Conservation (phyloP, 73 alveolate species). For the Tetrahymena malaccensis region DNA sequence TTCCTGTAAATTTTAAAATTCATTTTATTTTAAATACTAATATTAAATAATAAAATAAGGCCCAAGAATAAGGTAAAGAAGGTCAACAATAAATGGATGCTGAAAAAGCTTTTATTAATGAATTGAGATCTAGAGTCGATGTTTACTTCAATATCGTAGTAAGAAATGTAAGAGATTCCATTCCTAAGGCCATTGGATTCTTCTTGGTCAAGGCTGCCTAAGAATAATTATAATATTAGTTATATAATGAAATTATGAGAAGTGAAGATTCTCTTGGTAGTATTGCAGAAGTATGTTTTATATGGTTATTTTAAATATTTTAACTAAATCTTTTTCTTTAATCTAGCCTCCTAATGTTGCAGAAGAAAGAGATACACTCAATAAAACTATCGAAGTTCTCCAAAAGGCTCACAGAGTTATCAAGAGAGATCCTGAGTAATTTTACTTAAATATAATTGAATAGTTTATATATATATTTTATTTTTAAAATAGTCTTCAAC, state of each 20-base stretch:
- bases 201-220: slow-evolving; percentile 51
- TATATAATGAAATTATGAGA: slow-evolving; percentile 62
- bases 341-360: slow-evolving; percentile 71
- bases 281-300: slow-evolving; percentile 35
- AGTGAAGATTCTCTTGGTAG: slow-evolving; percentile 57
- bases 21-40: not conserved
- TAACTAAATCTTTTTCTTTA: not conserved
- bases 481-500: not conserved
- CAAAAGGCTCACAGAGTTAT: slow-evolving; percentile 69
- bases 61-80: slow-evolving; percentile 33
- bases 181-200: slow-evolving; percentile 77
- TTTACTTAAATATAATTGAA: not conserved
- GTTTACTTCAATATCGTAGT: slow-evolving; percentile 81
- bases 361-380: slow-evolving; percentile 69
- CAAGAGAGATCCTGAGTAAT: slow-evolving; percentile 81
- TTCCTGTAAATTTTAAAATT: slow-evolving; percentile 39
- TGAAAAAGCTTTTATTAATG: slow-evolving; percentile 50
- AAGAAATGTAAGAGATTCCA: slow-evolving; percentile 85
- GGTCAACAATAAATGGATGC: slow-evolving; percentile 30
- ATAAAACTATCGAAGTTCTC: slow-evolving; percentile 49
- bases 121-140: slow-evolving; percentile 83
- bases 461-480: not conserved
- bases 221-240: slow-evolving; percentile 34
- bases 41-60: not conserved
- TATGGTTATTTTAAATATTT: too few species aligned